Conservation (phyloP, 2,329 filamentous ascomycete species). For the Diaporthe sp. region DNA sequence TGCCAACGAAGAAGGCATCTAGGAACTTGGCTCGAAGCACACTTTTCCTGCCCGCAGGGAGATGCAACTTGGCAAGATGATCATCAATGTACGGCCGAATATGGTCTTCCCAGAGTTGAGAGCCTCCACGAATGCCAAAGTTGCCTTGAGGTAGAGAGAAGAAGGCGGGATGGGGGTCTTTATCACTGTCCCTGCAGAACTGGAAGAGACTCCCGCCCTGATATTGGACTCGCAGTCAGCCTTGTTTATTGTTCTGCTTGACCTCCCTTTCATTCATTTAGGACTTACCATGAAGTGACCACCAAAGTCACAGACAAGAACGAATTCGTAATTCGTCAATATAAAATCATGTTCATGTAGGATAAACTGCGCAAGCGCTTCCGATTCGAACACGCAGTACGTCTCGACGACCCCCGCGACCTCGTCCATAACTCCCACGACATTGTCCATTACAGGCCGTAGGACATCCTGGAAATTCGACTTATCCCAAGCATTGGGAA, state of each 20-base stretch:
- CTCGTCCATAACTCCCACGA: neutral
- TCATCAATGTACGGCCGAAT: neutral
- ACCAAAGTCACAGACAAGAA: constrained; percentile 16
- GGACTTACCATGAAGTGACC: constrained; percentile 5
- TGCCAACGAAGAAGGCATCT: neutral
- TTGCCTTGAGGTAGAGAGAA: constrained; percentile 4
- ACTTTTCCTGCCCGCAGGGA: neutral
- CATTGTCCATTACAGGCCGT: neutral
- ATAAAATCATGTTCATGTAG: neutral
- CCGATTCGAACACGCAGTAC: constrained; percentile 12
- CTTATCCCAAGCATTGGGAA: constrained; percentile 9
- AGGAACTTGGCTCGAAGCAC: neutral
- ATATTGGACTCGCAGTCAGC: neutral
- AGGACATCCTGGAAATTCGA: neutral
- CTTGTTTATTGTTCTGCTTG: neutral
- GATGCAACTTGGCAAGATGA: neutral
- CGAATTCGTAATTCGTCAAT: neutral
- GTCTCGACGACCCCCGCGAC: neutral
- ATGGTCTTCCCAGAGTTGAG: constrained; percentile 12
- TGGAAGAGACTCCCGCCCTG: constrained; percentile 10
- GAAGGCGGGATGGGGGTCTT: neutral
- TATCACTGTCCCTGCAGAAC: neutral
- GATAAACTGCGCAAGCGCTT: constrained; percentile 6
- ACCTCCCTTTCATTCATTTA: neutral
- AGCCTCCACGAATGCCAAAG: neutral